These are phyloP conservation scores for Tilletia horrida DNA, from an alignment of 1,284 basidiomycete genomes.

Conservation along the genomic window DNA sequence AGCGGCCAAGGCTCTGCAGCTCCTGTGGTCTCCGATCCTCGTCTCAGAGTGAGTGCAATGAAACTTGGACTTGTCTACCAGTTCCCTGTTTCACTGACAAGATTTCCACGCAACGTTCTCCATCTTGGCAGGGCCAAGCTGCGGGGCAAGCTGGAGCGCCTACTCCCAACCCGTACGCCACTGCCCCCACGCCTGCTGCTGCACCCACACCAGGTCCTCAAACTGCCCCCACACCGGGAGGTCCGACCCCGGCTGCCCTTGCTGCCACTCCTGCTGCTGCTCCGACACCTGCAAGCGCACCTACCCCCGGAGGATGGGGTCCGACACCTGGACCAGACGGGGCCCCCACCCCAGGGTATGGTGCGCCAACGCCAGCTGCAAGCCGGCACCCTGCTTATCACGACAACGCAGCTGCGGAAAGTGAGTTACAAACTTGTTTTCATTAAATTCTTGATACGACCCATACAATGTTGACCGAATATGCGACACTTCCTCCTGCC, in stretches of 20 bases:
- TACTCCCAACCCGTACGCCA: conserved; percentile 34
- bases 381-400: background rate
- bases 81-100: no score
- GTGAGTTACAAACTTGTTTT: background rate
- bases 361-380: conserved; percentile 13
- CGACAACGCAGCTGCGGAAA: background rate
- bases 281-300: conserved; percentile 4
- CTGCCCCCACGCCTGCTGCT: conserved; percentile 37
- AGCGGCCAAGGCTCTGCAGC: conserved; percentile 24
- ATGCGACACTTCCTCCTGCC: background rate
- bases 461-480: no score
- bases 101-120: no score
- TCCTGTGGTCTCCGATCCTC: conserved; percentile 17
- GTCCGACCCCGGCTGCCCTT: background rate
- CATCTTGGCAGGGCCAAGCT: no score
- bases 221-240: background rate
- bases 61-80: no score
- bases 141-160: conserved; percentile 1
- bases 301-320: conserved; percentile 8
- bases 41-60: conserved; percentile 21
- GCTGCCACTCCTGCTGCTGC: background rate
- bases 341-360: conserved; percentile 6
- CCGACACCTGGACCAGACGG: conserved; percentile 4
- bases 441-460: no score
- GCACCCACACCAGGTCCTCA: background rate